Evolutionary conservation across 2,329 filamentous ascomycete species (phyloP).

Genomic region (Daldinia sp.): DNA sequence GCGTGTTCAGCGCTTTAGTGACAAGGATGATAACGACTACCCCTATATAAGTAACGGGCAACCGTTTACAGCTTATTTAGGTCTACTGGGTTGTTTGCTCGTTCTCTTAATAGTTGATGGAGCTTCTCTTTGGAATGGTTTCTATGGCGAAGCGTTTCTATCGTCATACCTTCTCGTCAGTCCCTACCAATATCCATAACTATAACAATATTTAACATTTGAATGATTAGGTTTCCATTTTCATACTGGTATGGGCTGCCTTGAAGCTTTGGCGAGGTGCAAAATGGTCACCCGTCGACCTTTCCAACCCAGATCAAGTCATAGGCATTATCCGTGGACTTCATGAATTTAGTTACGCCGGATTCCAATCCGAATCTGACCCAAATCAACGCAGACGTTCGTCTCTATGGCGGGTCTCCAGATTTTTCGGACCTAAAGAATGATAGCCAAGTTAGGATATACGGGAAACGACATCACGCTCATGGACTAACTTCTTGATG

Average conservation of each 20-base stretch:
- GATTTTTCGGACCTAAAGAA: no score
- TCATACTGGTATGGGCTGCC: conserved; percentile 43
- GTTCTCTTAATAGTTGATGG: conserved; percentile 48
- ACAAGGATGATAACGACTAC: conserved; percentile 45
- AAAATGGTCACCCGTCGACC: conserved; percentile 46
- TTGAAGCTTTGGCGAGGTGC: conserved; percentile 43
- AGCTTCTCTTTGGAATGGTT: conserved; percentile 49
- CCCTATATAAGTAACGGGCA: conserved; percentile 52
- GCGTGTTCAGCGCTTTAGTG: conserved; percentile 40
- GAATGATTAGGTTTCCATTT: conserved; percentile 42
- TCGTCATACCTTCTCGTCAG: conserved; percentile 52
- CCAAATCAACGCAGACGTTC: neutral
- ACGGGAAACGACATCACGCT: no score
- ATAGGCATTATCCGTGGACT: conserved; percentile 44
- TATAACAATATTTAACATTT: neutral
- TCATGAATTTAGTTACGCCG: conserved; percentile 39
- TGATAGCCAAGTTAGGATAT: no score
- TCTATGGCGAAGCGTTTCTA: conserved; percentile 48
- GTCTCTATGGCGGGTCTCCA: no score
- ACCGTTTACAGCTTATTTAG: conserved; percentile 49
- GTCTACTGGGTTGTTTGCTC: conserved; percentile 48
- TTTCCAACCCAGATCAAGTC: conserved; percentile 43
- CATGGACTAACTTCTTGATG: no score
- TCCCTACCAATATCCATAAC: neutral
- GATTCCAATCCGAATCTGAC: neutral